Base-by-base conservation (phyloP, 352 stramenopile species). In the Phytophthora syringae region DNA sequence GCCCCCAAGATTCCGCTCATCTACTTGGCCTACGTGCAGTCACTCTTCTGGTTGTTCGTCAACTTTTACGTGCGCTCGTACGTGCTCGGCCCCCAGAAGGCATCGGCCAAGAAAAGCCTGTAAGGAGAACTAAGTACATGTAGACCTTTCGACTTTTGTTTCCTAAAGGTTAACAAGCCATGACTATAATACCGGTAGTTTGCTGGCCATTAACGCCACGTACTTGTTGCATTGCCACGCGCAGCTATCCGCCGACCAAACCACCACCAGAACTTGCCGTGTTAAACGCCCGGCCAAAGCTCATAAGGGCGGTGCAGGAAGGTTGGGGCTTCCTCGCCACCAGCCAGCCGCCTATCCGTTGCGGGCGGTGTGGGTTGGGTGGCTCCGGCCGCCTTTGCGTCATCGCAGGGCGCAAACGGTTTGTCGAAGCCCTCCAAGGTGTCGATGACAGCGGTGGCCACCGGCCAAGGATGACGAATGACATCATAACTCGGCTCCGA, bases 1-100 rank as follows among this genome's bases (percentile, higher is more conserved):
- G 21, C 79, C 82, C 61, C 61, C 25, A 76, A 73, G 64, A 80
- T 98, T 42, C 90, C 82, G 2, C 61, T 82, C 16, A 77, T 94
- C 20, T 98, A 98, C 68, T 82, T 98, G 49, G 76, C 83, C 45
- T 99, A 99, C 76, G 98, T 99, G 74, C 74, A 98, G 58, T 97
- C 86, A 48, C 82, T 99, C 10, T 96, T 99, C 57, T 79, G 96
- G 54, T 79, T 99, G n/a, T 99, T 99, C 79, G 86, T 90, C 58
- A 93, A 98, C 72, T 99, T 99, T 65, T 98, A 97, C 76, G 80
- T 98, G 40, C 67, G 86, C 53, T 95, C 87, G 42, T 99, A 98
- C 77, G 60, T 78, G 20, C 53, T 78, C 22, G 51, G 43, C 21
- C 56, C 65, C n/a, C 75, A 66, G 66, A 75, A 72, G 70, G 30